A percentile compares a stretch with the other conserved stretches of the same genome.
These are phyloP conservation scores for Lycium ferocissimum DNA, from an alignment of 257 asterid species.

Conservation along the genomic window DNA sequence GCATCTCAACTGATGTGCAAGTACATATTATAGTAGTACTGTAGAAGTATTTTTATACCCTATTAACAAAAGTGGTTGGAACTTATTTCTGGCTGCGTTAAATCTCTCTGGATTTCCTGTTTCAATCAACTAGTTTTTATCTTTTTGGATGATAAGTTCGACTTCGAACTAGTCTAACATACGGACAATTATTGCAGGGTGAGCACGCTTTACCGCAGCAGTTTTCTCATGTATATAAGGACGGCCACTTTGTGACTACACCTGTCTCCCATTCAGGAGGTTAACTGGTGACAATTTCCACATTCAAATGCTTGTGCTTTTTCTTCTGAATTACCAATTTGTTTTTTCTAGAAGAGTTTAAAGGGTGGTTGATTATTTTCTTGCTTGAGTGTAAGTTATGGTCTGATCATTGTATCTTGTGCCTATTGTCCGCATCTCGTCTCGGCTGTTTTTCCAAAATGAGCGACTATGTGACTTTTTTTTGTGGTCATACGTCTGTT, in stretches of 20 bases:
- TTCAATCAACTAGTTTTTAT: not conserved
- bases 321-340: not conserved
- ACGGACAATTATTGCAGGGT: slow-evolving; percentile 51
- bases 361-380: slow-evolving; percentile 13
- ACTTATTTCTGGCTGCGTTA: not conserved
- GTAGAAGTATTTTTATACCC: not conserved
- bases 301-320: not conserved
- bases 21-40: not conserved
- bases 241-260: slow-evolving; percentile 83
- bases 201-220: slow-evolving; percentile 96
- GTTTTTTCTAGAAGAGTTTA: not conserved
- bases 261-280: slow-evolving; percentile 94
- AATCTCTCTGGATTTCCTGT: not conserved
- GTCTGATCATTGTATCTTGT: slow-evolving; percentile 3
- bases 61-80: not conserved
- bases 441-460: not conserved
- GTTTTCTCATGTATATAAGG: slow-evolving; percentile 69
- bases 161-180: not conserved
- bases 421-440: not conserved
- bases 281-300: not conserved
- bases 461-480: not conserved
- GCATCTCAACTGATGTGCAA: not conserved
- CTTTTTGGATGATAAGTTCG: not conserved
- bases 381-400: not conserved
- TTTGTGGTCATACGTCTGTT: not conserved